Percentiles rank a stretch among this genome's conserved stretches.
These are phyloP conservation scores for Boletus subcaerulescens DNA, from an alignment of 768 basidiomycete species.

Conservation along the genomic window DNA sequence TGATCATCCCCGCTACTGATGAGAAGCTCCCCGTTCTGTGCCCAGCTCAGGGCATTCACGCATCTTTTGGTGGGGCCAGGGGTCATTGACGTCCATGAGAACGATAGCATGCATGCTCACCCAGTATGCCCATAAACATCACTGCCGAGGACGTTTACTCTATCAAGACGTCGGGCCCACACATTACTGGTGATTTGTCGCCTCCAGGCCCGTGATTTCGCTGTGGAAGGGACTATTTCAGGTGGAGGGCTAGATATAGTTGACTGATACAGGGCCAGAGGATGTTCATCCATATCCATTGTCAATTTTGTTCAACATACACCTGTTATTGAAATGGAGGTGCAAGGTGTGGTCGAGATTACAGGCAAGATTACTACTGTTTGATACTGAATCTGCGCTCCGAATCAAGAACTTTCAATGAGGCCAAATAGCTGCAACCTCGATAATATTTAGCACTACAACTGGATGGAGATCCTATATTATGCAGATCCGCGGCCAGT, in stretches of 20 bases:
- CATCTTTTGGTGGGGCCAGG: conserved; percentile 42
- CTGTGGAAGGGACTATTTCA: conserved; percentile 19
- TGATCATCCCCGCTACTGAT: conserved; percentile 74
- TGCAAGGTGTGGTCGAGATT: not conserved
- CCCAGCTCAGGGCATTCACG: conserved; percentile 78
- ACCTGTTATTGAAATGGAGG: not conserved
- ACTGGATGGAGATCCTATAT: not conserved
- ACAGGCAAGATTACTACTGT: too few species aligned
- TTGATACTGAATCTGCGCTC: too few species aligned
- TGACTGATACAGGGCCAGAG: conserved; percentile 3
- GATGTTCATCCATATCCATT: conserved; percentile 13
- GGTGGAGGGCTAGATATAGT: not conserved
- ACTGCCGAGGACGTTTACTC: conserved; percentile 71
- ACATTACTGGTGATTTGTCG: conserved; percentile 22
- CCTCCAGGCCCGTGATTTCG: conserved; percentile 22
- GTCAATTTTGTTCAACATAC: not conserved
- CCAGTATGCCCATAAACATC: conserved; percentile 65
- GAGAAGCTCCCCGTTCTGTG: conserved; percentile 58
- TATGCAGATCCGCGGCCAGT: not conserved
- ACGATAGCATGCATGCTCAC: conserved; percentile 35
- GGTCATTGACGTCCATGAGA: not conserved
- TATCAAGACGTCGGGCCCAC: conserved; percentile 44
- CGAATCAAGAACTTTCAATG: too few species aligned
- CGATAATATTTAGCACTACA: too few species aligned
- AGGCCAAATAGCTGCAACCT: too few species aligned